A percentile compares a stretch with the other conserved stretches of the same genome.
phyloP scores from a whole-genome alignment of 2,329 filamentous ascomycete genomes.

The Fonsecaea pedrosoi region DNA sequence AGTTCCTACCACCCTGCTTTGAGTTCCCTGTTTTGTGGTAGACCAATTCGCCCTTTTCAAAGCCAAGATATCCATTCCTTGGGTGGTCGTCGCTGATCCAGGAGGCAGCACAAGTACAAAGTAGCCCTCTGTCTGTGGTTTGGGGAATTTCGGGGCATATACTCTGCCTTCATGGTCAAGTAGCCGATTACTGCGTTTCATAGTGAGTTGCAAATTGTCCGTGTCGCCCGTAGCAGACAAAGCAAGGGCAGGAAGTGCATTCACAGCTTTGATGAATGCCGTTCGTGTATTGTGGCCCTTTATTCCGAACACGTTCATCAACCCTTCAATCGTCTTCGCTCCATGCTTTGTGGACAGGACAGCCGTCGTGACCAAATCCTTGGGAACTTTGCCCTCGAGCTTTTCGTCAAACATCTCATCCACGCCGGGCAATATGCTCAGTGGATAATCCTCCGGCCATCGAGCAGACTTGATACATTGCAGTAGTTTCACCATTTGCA shows the following conservation, averaged over 20 bases:
- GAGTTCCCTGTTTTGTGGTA: slow-evolving; percentile 40
- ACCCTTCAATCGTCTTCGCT: slow-evolving; percentile 36
- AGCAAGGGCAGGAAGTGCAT: slow-evolving; percentile 35
- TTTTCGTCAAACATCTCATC: slow-evolving; percentile 44
- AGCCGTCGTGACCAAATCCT: slow-evolving; percentile 37
- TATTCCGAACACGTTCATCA: slow-evolving; percentile 42
- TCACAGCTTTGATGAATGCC: slow-evolving; percentile 61
- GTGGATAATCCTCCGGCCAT: slow-evolving; percentile 82
- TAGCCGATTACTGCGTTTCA: slow-evolving; percentile 36
- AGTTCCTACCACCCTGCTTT: slow-evolving; percentile 37
- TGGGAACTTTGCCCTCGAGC: slow-evolving; percentile 36
- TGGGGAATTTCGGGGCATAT: slow-evolving; percentile 88
- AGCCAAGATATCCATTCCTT: slow-evolving; percentile 68
- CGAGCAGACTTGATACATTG: slow-evolving; percentile 91
- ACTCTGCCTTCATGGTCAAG: slow-evolving; percentile 72
- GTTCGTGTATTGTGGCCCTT: slow-evolving; percentile 26
- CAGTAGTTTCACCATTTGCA: slow-evolving; percentile 82
- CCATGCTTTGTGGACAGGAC: slow-evolving; percentile 37
- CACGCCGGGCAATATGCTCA: slow-evolving; percentile 81
- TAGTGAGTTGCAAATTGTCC: slow-evolving; percentile 36
- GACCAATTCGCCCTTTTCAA: slow-evolving; percentile 86
- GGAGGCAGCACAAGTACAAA: slow-evolving; percentile 75
- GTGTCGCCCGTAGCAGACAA: slow-evolving; percentile 37
- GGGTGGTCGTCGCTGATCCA: slow-evolving; percentile 27
- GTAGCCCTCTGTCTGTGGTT: slow-evolving; percentile 92